These are phyloP conservation scores for Periglandula ipomoeae DNA, from an alignment of 2,329 filamentous ascomycete genomes.

Conservation along the genomic window DNA sequence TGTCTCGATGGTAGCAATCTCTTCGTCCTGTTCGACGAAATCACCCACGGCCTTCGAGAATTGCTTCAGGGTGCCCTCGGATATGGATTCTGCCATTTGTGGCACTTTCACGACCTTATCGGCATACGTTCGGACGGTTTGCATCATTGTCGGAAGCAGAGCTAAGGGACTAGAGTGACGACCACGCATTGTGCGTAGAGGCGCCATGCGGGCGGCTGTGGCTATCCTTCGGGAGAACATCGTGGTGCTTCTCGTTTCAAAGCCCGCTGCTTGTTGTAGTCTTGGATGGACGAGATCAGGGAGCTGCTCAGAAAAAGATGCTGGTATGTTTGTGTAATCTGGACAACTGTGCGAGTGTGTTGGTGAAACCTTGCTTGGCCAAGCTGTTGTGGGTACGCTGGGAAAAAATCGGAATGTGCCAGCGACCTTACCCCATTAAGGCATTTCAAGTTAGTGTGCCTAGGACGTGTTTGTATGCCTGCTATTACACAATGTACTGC, in stretches of 20 bases:
- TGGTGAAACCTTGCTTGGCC: neutral
- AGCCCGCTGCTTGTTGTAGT: neutral
- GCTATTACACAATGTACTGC: too few species aligned
- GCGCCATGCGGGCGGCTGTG: conserved; percentile 33
- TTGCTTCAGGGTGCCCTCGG: conserved; percentile 92
- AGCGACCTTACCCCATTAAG: neutral
- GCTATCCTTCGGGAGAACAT: conserved; percentile 37
- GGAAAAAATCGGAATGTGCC: neutral
- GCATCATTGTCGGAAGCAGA: conserved; percentile 42
- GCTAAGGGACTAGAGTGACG: conserved; percentile 17
- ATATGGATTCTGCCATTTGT: conserved; percentile 97
- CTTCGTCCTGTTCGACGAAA: conserved; percentile 89
- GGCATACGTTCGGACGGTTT: conserved; percentile 55
- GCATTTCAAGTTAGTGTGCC: too few species aligned
- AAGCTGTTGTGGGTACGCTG: neutral
- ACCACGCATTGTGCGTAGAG: conserved; percentile 29
- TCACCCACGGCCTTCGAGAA: conserved; percentile 90
- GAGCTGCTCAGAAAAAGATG: too few species aligned
- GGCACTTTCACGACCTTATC: conserved; percentile 88
- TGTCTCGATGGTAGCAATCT: conserved; percentile 97
- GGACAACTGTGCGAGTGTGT: too few species aligned
- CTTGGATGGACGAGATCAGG: too few species aligned
- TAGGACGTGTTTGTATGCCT: too few species aligned
- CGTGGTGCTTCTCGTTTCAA: conserved; percentile 12
- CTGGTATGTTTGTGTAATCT: too few species aligned